Evolutionary conservation across 176 grass and related monocot species (phyloP), one percentile per base, ranked within the genome.

Genomic region (Tillandsia leiboldiana): DNA sequence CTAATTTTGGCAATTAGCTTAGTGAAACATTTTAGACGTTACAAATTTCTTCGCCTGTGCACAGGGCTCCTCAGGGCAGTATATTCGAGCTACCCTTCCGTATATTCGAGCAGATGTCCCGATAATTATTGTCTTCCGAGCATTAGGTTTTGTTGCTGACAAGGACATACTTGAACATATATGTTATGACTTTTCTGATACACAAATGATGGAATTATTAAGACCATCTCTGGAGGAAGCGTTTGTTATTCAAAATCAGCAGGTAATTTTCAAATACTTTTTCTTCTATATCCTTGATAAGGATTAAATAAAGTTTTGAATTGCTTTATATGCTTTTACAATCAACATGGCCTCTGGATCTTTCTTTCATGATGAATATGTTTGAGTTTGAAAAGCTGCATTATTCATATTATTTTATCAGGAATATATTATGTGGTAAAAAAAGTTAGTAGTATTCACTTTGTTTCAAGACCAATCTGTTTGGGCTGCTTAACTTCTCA

Each of bases 151-250:
- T 86, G 94, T 99, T 79, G 94, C 94, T 33, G 94, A 99, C 73
- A 99, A 99, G 87, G 94, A 99, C 86, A 99, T 99, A 48, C 68
- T 99, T 8, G 94, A 99, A 68, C 94, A 99, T 68, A 99, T 99
- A 77, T 99, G 94, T 75, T 99, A 99, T 51, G 94, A 93, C 67
- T 99, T 99, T 48, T 83, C 84, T 53, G 94, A 99, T 83, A 88
- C 89, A 58, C 89, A 99, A 86, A 99, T 99, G 94, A 99, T 99
- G 94, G 94, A 99, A 77, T 78, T 99, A 64, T 66, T 99, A 48
- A 71, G 94, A 10, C 94, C 94, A 65, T 97, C 94, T 70, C 66
- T 97, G 48, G 94, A 93, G 73, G 94, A 99, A 77, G 94, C 94
- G 77, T 93, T 93, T 67, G 89, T 90, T 68, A 99, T 99, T 67